These are phyloP conservation scores for Priceomyces haplophilus DNA, from an alignment of 805 yeast species.

Conservation along the genomic window DNA sequence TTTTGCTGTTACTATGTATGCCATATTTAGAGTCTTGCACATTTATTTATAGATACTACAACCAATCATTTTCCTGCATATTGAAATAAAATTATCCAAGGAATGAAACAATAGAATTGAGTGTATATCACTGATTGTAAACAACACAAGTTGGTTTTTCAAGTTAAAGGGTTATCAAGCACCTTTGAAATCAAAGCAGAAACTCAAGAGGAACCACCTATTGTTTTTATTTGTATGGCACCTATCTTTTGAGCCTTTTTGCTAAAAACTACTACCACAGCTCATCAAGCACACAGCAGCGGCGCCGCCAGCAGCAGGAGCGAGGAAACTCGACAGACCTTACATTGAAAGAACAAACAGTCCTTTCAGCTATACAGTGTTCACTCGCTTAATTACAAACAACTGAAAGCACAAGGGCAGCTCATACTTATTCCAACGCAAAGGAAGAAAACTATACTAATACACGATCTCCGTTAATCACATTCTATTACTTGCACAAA, in stretches of 20 bases:
- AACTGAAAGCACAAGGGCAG: neutral
- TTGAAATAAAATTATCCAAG: neutral
- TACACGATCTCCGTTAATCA: too few relatives aligned
- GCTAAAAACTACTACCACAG: neutral
- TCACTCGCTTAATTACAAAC: neutral
- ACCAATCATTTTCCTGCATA: neutral
- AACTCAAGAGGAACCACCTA: neutral
- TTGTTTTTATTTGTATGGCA: neutral
- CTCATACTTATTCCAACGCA: too few relatives aligned
- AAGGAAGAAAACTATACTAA: neutral
- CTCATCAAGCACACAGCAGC: neutral
- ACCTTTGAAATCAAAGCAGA: too few relatives aligned
- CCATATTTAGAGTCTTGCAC: neutral
- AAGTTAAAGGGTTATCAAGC: neutral
- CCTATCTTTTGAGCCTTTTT: neutral
- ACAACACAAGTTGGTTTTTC: neutral
- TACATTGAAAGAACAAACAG: neutral
- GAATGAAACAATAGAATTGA: neutral
- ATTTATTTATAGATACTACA: neutral
- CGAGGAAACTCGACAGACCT: slow-evolving; percentile 1
- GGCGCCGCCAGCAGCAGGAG: neutral
- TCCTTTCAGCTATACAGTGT: neutral
- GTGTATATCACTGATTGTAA: neutral
- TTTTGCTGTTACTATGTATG: neutral
- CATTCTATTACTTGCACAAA: too few relatives aligned